Evolutionary conservation across 78 protist genomes (phyloP).

Genomic region (Neovahlkampfia damariscottae): DNA sequence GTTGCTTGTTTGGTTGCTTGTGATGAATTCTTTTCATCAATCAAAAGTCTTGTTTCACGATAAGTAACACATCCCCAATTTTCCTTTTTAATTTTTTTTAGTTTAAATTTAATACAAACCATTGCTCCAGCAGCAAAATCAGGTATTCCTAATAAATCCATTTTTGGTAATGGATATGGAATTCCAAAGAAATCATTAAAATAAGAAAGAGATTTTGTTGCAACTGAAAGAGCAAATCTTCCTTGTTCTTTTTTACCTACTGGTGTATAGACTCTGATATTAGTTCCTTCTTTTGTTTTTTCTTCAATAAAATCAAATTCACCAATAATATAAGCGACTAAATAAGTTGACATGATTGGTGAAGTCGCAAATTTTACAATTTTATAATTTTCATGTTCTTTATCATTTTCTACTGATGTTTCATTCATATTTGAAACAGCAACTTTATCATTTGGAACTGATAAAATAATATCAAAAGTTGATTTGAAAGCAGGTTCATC

Average conservation of each 20-base stretch:
- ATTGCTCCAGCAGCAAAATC: constrained; percentile 29
- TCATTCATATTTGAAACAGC: constrained; percentile 32
- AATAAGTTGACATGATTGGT: constrained; percentile 76
- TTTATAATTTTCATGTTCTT: background rate
- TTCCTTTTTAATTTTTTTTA: too few species aligned
- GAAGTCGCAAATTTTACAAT: constrained; percentile 19
- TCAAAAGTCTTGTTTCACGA: constrained; percentile 24
- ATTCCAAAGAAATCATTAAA: constrained; percentile 10
- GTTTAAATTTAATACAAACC: too few species aligned
- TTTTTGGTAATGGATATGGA: constrained; percentile 26
- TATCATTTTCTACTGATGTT: background rate
- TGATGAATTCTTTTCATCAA: background rate
- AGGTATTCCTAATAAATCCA: constrained; percentile 26
- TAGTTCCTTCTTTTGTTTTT: background rate
- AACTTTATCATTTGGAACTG: background rate
- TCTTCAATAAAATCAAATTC: constrained; percentile 48
- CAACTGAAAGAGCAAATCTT: constrained; percentile 21
- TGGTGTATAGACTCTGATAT: constrained; percentile 64
- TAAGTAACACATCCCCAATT: constrained; percentile 75
- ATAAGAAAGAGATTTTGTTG: background rate
- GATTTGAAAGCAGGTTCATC: constrained; percentile 78
- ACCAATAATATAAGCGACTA: constrained; percentile 72
- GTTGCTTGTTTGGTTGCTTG: constrained; percentile 17
- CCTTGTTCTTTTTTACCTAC: constrained; percentile 29
- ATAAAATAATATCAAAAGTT: constrained; percentile 26